These are phyloP conservation scores for Cyphellophora attinorum DNA, from an alignment of 2,329 filamentous ascomycete species.

Conservation along the genomic window DNA sequence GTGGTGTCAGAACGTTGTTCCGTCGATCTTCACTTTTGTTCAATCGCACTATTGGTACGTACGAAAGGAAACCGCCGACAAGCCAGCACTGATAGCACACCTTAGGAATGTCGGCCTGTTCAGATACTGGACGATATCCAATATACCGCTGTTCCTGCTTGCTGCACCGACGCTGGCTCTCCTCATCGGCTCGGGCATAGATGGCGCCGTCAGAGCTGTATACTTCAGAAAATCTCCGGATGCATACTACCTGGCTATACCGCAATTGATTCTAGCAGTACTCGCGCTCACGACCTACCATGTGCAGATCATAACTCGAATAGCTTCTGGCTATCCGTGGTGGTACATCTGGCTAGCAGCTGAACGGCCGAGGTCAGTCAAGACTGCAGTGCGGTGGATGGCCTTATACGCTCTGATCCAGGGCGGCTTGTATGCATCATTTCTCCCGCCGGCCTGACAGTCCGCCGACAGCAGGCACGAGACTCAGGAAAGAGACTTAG, in stretches of 20 bases:
- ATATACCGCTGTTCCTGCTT: slow-evolving; percentile 78
- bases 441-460: slow-evolving; percentile 78
- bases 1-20: slow-evolving; percentile 67
- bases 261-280: slow-evolving; percentile 62
- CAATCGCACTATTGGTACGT: slow-evolving; percentile 82
- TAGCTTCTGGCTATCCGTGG: slow-evolving; percentile 78
- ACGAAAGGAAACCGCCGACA: background rate
- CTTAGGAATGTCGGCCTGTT: slow-evolving; percentile 88
- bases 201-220: slow-evolving; percentile 20
- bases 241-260: slow-evolving; percentile 46
- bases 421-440: slow-evolving; percentile 74
- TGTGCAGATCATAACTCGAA: slow-evolving; percentile 83
- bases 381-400: slow-evolving; percentile 53
- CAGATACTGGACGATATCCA: slow-evolving; percentile 79
- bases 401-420: slow-evolving; percentile 77
- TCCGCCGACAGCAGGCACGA: no score
- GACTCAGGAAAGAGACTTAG: no score
- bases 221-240: slow-evolving; percentile 5
- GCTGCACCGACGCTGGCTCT: slow-evolving; percentile 68
- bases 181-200: slow-evolving; percentile 52
- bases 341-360: slow-evolving; percentile 78
- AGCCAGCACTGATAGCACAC: slow-evolving; percentile 13
- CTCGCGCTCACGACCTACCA: slow-evolving; percentile 75
- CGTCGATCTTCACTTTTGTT: slow-evolving; percentile 86
- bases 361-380: slow-evolving; percentile 13